Conservation (phyloP, 202 grass and related monocot genomes). For the Panicum virgatum region DNA sequence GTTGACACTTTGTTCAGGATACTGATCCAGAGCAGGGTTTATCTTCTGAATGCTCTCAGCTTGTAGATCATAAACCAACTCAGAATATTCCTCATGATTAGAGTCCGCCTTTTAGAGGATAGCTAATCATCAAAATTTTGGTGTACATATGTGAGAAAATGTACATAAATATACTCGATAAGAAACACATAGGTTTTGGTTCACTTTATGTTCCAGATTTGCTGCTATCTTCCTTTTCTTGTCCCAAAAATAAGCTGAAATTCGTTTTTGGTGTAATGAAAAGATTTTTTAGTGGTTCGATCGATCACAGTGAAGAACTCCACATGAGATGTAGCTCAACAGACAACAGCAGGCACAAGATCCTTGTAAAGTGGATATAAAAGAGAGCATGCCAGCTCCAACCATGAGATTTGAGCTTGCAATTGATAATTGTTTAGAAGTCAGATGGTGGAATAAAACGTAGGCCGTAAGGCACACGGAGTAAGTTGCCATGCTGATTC, state of each 20-base stretch:
- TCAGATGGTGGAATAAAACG: not conserved
- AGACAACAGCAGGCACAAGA: not conserved
- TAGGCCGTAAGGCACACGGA: not conserved
- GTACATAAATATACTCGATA: constrained; percentile 9
- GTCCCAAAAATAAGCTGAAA: not conserved
- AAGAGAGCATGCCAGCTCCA: not conserved
- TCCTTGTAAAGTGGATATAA: not conserved
- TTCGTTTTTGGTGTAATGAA: not conserved
- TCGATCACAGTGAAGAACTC: not conserved
- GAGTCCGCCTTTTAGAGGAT: constrained; percentile 38
- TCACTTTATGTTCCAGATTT: too few species aligned
- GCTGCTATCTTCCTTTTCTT: not conserved
- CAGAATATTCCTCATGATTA: constrained; percentile 17
- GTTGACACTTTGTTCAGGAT: constrained; percentile 47
- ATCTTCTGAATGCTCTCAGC: constrained; percentile 59
- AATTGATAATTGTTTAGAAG: not conserved
- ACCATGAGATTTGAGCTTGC: not conserved
- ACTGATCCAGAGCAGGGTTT: constrained; percentile 61
- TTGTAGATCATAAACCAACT: constrained; percentile 25
- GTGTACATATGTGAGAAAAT: constrained; percentile 29
- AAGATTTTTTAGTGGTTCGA: not conserved
- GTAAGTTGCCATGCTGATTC: not conserved
- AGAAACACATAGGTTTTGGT: not conserved
- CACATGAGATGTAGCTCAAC: not conserved
- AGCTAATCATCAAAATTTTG: constrained; percentile 25